Evolutionary conservation across 495 filamentous ascomycete species (phyloP).

Genomic region (Haplographium delicatum): DNA sequence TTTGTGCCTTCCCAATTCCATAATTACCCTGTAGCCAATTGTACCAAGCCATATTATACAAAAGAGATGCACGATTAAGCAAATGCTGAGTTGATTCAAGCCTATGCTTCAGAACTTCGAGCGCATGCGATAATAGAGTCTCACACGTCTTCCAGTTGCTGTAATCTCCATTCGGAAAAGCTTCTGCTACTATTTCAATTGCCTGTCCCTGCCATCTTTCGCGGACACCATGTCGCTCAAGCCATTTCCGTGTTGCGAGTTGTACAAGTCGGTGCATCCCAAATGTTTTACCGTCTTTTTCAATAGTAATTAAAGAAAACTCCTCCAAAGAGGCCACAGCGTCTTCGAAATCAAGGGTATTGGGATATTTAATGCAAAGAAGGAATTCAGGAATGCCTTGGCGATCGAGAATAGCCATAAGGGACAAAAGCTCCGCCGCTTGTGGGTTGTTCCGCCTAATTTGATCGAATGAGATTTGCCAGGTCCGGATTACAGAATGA

Average conservation of each 20-base stretch:
- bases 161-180: conserved; percentile 25
- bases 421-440: conserved; percentile 36
- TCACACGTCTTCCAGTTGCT: conserved; percentile 29
- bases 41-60: conserved; percentile 19
- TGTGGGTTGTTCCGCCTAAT: conserved; percentile 28
- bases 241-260: conserved; percentile 23
- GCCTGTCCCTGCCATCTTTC: conserved; percentile 14
- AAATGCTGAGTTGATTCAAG: conserved; percentile 5
- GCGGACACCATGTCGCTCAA: conserved; percentile 8
- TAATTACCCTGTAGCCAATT: conserved; percentile 14
- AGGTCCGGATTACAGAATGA: conserved; percentile 40
- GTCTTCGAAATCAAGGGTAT: conserved; percentile 13
- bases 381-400: conserved; percentile 36
- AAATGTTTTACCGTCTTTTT: conserved; percentile 12
- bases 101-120: conserved; percentile 15
- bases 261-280: conserved; percentile 28
- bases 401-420: conserved; percentile 38
- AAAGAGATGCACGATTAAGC: conserved; percentile 12
- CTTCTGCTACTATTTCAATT: conserved; percentile 2
- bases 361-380: conserved; percentile 17
- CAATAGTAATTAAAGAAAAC: conserved; percentile 23
- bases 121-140: conserved; percentile 27
- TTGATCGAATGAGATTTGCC: conserved; percentile 44
- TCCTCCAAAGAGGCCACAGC: conserved; percentile 11
- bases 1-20: conserved; percentile 5